A percentile compares a stretch with the other conserved stretches of the same genome.
These are phyloP conservation scores for Xylariaceae sp. DNA, from an alignment of 2,329 filamentous ascomycete species.

Conservation along the genomic window DNA sequence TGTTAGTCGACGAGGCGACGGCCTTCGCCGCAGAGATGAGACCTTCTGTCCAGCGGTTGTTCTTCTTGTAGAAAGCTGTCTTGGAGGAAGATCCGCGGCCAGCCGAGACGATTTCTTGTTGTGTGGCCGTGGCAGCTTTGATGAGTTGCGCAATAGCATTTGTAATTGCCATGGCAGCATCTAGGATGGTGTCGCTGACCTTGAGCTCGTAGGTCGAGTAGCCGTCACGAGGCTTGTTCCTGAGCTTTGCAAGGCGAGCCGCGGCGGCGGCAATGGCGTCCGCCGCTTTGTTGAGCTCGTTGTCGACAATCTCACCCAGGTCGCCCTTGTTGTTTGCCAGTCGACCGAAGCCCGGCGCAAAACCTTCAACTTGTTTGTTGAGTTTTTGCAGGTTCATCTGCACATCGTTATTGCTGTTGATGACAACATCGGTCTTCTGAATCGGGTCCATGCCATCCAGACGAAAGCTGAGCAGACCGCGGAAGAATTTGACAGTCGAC, in stretches of 20 bases:
- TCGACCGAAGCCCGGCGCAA: conserved; percentile 81
- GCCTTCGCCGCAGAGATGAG: conserved; percentile 96
- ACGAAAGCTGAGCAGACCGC: conserved; percentile 85
- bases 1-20: conserved; percentile 88
- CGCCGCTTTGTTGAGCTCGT: conserved; percentile 85
- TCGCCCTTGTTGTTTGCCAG: conserved; percentile 73
- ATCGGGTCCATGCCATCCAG: conserved; percentile 83
- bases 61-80: conserved; percentile 99
- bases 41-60: conserved; percentile 98
- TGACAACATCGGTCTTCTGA: conserved; percentile 93
- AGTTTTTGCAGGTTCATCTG: conserved; percentile 89
- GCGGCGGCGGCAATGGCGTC: conserved; percentile 92
- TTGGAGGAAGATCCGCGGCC: conserved; percentile 80
- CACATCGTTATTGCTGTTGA: conserved; percentile 95
- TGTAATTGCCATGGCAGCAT: conserved; percentile 87
- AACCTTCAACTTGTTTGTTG: conserved; percentile 86
- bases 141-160: conserved; percentile 91
- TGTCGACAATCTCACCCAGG: conserved; percentile 85
- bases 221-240: conserved; percentile 91
- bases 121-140: conserved; percentile 85
- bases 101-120: conserved; percentile 93
- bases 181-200: conserved; percentile 91
- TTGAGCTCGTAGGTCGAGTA: conserved; percentile 95
- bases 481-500: conserved; percentile 90
- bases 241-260: conserved; percentile 80